These are phyloP conservation scores for Solanum aculeatissimum DNA, from an alignment of 305 asterid species.

Conservation along the genomic window DNA sequence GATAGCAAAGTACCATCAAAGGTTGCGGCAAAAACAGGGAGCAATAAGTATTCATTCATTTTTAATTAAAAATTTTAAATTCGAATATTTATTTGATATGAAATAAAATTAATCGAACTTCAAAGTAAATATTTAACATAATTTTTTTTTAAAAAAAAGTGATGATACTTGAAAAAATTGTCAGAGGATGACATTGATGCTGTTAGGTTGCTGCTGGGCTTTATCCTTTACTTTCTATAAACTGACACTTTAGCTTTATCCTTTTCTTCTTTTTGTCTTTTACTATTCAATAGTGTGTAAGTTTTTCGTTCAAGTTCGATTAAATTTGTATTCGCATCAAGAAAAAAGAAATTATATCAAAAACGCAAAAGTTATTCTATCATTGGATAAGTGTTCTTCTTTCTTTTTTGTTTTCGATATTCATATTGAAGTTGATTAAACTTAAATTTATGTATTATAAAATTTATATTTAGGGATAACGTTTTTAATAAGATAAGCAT, in stretches of 20 bases:
- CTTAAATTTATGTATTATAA: too few relatives aligned
- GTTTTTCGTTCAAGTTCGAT: too few relatives aligned
- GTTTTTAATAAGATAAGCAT: too few relatives aligned
- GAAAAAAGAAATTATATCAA: too few relatives aligned
- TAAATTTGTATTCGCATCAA: background rate
- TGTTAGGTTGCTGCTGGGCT: background rate
- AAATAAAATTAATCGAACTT: background rate
- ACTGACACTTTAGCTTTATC: background rate
- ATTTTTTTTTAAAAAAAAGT: too few relatives aligned
- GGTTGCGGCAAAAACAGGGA: background rate
- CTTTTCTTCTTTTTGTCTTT: background rate
- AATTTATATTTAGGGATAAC: too few relatives aligned
- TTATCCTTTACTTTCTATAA: background rate
- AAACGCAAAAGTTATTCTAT: too few relatives aligned
- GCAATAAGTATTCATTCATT: background rate
- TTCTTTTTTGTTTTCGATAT: too few relatives aligned
- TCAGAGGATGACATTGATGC: background rate
- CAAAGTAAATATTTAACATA: background rate
- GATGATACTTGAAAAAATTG: background rate
- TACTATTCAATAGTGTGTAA: background rate
- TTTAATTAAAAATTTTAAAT: background rate
- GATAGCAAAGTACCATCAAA: background rate
- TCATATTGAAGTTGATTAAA: too few relatives aligned
- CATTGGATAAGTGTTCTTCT: too few relatives aligned
- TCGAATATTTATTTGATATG: rapidly evolving